phyloP scores from a whole-genome alignment of 2,329 filamentous ascomycete genomes.

The Myrmaecium sp. region DNA sequence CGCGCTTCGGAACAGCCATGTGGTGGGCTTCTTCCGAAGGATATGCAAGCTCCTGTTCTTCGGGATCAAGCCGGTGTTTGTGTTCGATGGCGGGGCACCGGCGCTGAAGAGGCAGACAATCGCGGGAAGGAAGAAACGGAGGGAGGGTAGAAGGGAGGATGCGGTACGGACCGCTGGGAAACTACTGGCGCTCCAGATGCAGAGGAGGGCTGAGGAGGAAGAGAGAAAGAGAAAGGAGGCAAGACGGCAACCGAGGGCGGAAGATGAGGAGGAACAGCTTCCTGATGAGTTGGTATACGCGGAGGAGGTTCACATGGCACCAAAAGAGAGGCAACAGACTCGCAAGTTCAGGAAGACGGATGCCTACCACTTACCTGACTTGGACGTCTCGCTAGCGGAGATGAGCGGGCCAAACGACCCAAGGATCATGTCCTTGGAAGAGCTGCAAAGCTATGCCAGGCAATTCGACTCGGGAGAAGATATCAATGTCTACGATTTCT shows the following conservation, averaged over 20 bases:
- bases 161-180: conserved; percentile 81
- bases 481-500: conserved; percentile 77
- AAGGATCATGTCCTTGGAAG: conserved; percentile 87
- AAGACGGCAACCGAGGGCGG: conserved; percentile 19
- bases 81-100: conserved; percentile 93
- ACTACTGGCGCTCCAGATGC: conserved; percentile 85
- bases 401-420: conserved; percentile 89
- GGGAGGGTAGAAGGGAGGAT: conserved; percentile 86
- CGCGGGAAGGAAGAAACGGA: conserved; percentile 53
- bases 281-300: conserved; percentile 71
- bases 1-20: conserved; percentile 83
- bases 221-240: conserved; percentile 43
- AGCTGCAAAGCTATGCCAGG: conserved; percentile 81
- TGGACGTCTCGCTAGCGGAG: conserved; percentile 58
- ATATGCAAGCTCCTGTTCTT: conserved; percentile 97
- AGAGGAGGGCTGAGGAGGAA: conserved; percentile 75
- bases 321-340: conserved; percentile 54
- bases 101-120: conserved; percentile 84
- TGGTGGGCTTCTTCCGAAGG: conserved; percentile 93
- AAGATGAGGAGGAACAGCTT: conserved; percentile 45
- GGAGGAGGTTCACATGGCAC: conserved; percentile 71
- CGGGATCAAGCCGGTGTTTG: conserved; percentile 90
- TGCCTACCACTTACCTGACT: conserved; percentile 82
- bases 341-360: conserved; percentile 82
- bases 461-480: conserved; percentile 90